Evolutionary conservation across 1,284 basidiomycete genomes (phyloP), one percentile per base, ranked within the genome.

Genomic region (Omphalotus olearius): DNA sequence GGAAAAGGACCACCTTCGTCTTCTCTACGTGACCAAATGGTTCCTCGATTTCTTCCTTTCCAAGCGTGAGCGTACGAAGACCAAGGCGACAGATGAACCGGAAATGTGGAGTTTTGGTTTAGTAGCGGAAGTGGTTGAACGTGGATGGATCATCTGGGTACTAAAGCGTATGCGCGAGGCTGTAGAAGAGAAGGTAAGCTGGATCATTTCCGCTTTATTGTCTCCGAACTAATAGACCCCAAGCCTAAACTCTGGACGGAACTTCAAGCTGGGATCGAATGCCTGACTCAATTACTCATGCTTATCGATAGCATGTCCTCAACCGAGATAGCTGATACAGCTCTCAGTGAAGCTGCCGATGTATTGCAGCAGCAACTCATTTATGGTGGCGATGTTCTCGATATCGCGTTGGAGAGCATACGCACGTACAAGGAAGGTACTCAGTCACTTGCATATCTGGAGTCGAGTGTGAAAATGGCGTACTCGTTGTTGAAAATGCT

Each of bases 201-300:
- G 6, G 18, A 18, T n/a, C 50, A 33, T 46, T 49, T 45, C 45
- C 52, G 42, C 49, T 47, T 14, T 40, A 23, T 47, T 45, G 30
- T 33, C 7, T 4, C 13, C 30, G 13, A 33, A 33, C 30, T 9
- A 10, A 11, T 35, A 33, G 53, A 45, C 45, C 30, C 52, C 60
- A 93, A 23, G 88, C 93, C 93, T 28, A 91, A 91, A 61, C 74
- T 83, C 51, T 95, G 91, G 92, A 90, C 83, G n/a, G 93, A 96
- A 63, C 74, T 98, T 28, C 91, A 97, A 67, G 91, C 92, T n/a
- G 91, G 91, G 41, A 83, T 96, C 59, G 90, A 95, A 61, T 95
- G 92, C 67, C 82, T 97, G 56, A 92, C 91, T 5, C 92, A 96
- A 60, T 75, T 96, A 44, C 77, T 98, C 28, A 77, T 90, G 35